Evolutionary conservation across 2,329 filamentous ascomycete species (phyloP), one percentile per base, ranked within the genome.

Genomic region (Balansia obtecta): DNA sequence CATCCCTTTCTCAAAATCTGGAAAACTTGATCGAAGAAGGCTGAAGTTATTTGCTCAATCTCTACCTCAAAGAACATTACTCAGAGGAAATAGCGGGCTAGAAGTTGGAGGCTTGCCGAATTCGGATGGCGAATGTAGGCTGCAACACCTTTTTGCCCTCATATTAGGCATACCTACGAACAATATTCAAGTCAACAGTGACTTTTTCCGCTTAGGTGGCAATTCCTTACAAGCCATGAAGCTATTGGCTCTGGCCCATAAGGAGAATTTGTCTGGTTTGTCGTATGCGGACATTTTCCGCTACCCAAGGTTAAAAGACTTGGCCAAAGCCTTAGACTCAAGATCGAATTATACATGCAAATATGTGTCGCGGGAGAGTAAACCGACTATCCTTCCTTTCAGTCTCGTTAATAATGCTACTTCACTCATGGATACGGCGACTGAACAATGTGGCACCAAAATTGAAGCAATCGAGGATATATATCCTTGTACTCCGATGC

Each of bases 181-280:
- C 1, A 57, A 61, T 6, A 52, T 68, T 33, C 52, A 58, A 1
- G 52, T 59, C 0, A 54, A 62, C 1, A 64, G 66, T 53, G 63
- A 64, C 58, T 71, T 72, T 59, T 69, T 71, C 55, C 60, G 58
- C 0, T 60, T 72, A 0, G 70, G 69, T 1, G 70, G 71, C 4
- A 70, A 74, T 58, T 74, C 71, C 0, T 59, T 74, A 11, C 60
- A 62, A 4, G 70, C 71, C 0, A 73, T 74, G 70, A 66, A 63
- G 46, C 57, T 73, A 1, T 67, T 71, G 13, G 45, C 49, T 34
- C 15, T 34, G n/a, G 40, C 32, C 16, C 6, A 12, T 20, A 42
- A 47, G 20, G 46, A 42, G 13, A 15, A 32, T 12, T 41, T 46
- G n/a, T 41, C 43, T 16, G 16, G 42, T 13, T 12, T 53, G 13